Base-by-base conservation (phyloP, 1,284 basidiomycete genomes). In the Psilocybe mexicana region DNA sequence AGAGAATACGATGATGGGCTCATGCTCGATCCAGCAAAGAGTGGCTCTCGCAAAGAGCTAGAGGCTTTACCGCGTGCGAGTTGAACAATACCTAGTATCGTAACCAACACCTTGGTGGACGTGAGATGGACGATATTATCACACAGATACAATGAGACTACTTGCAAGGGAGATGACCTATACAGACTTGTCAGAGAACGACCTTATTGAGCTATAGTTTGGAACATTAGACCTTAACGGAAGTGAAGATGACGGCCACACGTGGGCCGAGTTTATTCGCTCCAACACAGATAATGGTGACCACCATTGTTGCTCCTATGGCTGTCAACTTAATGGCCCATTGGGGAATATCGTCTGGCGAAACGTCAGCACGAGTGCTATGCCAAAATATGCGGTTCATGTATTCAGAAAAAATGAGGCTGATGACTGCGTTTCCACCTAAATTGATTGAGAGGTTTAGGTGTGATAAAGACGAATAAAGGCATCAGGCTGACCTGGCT, bases 251-350 rank as follows among this genome's bases (percentile, higher is more conserved):
- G 14, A 98, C 87, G 26, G 93, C 88, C 14, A 90, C 85, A 26
- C 90, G 84, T 1, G 93, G 87, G 2, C 95, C 95, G 42, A 94
- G 73, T 44, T 86, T 92, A 18, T 85, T 84, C 26, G 92, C 87
- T 36, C 89, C 86, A 6, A 94, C 82, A 69, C 95, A 95, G 2
- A 98, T 76, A 5, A 84, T 63, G 0, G 90, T 87, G 30, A 97
- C 87, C 40, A 90, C 55, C 2, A 88, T 60, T 24, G 97, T 83
- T 55, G 93, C 92, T 44, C 81, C 73, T 40, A 85, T 74, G 6
- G 93, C 96, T 26, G 92, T 93, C 58, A 95, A 74, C 76, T 96
- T 97, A 75, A 93, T 93, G n/a, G 91, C 86, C 94, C 94, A 97
- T 62, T 90, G 84, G 35, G 96, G 94, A 55, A 96, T 88, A 44